Base-by-base conservation (phyloP, 306 rosid species). In the Arachis stenosperma region DNA sequence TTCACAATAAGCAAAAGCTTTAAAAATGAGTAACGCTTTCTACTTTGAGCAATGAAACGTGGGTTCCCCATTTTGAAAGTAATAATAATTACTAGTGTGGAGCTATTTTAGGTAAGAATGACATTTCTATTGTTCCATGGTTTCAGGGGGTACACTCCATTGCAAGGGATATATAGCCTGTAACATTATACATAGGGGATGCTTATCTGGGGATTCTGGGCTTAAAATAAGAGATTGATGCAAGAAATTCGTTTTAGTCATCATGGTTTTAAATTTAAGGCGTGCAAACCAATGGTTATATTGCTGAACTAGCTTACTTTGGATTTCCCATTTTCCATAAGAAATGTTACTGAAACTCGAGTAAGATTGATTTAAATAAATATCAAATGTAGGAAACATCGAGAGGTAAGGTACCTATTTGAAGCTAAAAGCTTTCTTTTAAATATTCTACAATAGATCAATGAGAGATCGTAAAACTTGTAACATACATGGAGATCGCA, bases 401-500 rank as follows among this genome's bases (percentile, higher is more conserved):
- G 72, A 40, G 65, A 39, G 57, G 47, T 65, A 4, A 59, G 17
- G 56, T 13, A 69, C 22, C 57, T 11, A 61, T 6, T 11, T 29
- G 41, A 56, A 55, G 72, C 76, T n/a, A 40, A 55, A 69, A 48
- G 63, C 57, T 54, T 69, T 64, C 71, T 65, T 39, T 55, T 5
- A 9, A 54, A 57, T 61, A 37, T 29, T 30, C 22, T 8, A 58
- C 1, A 46, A 30, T 10, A 70, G 43, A 70, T 41, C 39, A 53
- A 5, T 9, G 44, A 67, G 71, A 54, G 39, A 67, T 54, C 29
- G 51, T 56, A 33, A 76, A 70, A 68, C 42, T 17, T 47, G 60
- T 33, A 67, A 67, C 13, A 44, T 74, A 69, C 58, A 64, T 70
- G 78, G 15, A 71, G 39, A 71, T 61, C 43, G 51, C 64, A 43